phyloP scores from a whole-genome alignment of 441 rosid genomes.

The Euphorbia schlechtendalii region DNA sequence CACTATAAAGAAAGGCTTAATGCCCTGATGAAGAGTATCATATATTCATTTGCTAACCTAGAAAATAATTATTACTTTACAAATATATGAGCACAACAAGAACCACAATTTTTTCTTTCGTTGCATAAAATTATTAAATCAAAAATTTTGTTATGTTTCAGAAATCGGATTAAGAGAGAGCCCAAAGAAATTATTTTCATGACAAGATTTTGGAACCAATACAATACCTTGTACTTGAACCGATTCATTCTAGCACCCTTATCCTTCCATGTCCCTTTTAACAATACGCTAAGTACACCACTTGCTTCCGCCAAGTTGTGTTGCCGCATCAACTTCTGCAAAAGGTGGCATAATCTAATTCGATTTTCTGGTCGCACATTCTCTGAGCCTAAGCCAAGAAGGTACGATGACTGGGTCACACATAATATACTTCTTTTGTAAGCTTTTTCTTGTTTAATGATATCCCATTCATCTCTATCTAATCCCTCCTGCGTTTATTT shows the following conservation, averaged over 20 bases:
- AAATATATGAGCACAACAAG: neutral
- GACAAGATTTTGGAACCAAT: slow-evolving; percentile 1
- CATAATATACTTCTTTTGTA: slow-evolving; percentile 30
- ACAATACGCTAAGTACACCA: slow-evolving; percentile 46
- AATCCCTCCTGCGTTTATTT: slow-evolving; percentile 24
- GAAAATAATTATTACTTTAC: neutral
- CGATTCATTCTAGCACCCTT: slow-evolving; percentile 38
- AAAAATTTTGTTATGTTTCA: neutral
- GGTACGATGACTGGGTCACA: slow-evolving; percentile 44
- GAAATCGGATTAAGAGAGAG: neutral
- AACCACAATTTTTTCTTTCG: neutral
- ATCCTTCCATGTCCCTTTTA: slow-evolving; percentile 48
- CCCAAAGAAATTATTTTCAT: neutral
- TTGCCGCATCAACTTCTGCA: slow-evolving; percentile 41
- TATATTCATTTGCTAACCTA: neutral
- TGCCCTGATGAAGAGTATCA: too few relatives aligned
- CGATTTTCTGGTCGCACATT: slow-evolving; percentile 38
- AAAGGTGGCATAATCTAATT: slow-evolving; percentile 25
- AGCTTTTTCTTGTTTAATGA: slow-evolving; percentile 1
- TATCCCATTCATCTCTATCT: slow-evolving; percentile 5
- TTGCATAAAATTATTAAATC: neutral
- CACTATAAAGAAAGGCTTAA: too few relatives aligned
- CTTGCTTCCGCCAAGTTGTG: slow-evolving; percentile 54
- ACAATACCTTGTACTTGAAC: slow-evolving; percentile 56
- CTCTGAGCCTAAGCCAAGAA: slow-evolving; percentile 24